Percentiles rank a stretch among this genome's conserved stretches.
These are phyloP conservation scores for Xylaria arbuscula DNA, from an alignment of 2,329 filamentous ascomycete species.

Conservation along the genomic window DNA sequence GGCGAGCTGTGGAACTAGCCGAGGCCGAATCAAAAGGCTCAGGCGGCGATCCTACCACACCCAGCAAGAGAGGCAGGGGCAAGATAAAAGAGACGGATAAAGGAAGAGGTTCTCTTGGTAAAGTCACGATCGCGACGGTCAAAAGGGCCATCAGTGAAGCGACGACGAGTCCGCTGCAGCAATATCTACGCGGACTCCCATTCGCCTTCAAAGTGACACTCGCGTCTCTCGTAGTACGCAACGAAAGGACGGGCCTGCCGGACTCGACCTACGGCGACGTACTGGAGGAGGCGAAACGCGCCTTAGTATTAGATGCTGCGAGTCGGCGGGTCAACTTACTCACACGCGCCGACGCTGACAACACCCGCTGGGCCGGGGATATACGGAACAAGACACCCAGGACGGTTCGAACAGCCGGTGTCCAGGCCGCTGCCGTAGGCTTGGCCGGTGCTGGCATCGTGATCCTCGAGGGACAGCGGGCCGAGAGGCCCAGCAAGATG, in stretches of 20 bases:
- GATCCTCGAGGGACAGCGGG: constrained; percentile 81
- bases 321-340: constrained; percentile 72
- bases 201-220: constrained; percentile 87
- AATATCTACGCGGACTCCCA: constrained; percentile 84
- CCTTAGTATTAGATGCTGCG: constrained; percentile 70
- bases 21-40: constrained; percentile 71
- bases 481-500: constrained; percentile 88
- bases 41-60: constrained; percentile 64
- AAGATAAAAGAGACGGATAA: constrained; percentile 45
- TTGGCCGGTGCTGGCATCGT: constrained; percentile 89
- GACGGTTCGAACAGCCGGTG: constrained; percentile 44
- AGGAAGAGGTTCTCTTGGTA: constrained; percentile 58
- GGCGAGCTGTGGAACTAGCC: constrained; percentile 92
- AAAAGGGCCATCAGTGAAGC: constrained; percentile 96
- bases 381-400: constrained; percentile 42
- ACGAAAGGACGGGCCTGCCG: constrained; percentile 83
- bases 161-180: constrained; percentile 90
- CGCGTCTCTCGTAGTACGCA: constrained; percentile 80
- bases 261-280: constrained; percentile 92
- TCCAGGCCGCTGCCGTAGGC: constrained; percentile 81
- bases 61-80: constrained; percentile 64
- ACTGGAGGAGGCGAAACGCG: constrained; percentile 82
- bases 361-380: constrained; percentile 46
- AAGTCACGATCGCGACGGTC: constrained; percentile 92
- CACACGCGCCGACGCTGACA: constrained; percentile 36